These are phyloP conservation scores for Rhizomucor pusillus DNA, from an alignment of 371 early-diverging fungal genomes.

Conservation along the genomic window DNA sequence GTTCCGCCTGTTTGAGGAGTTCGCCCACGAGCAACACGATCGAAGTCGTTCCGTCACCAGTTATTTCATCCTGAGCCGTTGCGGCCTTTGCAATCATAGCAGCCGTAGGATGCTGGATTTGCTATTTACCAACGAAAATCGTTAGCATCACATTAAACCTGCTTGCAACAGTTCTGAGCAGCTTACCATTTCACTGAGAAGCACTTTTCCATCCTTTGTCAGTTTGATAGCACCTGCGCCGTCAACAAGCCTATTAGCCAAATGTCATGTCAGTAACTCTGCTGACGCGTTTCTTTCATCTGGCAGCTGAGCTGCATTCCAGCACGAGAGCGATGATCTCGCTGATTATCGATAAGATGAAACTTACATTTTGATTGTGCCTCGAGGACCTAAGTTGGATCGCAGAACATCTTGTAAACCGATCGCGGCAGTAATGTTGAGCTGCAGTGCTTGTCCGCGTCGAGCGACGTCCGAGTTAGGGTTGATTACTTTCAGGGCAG, in stretches of 20 bases:
- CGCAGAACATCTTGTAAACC: constrained; percentile 95
- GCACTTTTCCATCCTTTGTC: constrained; percentile 97
- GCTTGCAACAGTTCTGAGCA: neutral
- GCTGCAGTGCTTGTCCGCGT: constrained; percentile 96
- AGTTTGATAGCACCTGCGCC: constrained; percentile 95
- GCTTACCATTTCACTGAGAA: constrained; percentile 94
- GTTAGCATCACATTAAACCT: neutral
- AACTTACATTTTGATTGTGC: constrained; percentile 96
- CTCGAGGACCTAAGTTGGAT: constrained; percentile 98
- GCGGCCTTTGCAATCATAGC: constrained; percentile 99
- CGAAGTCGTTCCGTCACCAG: constrained; percentile 99
- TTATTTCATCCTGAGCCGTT: constrained; percentile 97
- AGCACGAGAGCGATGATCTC: too few relatives aligned
- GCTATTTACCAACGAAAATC: constrained; percentile 52
- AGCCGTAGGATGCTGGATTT: constrained; percentile 99
- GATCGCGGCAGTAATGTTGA: constrained; percentile 96
- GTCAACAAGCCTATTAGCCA: constrained; percentile 81
- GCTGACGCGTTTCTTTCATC: neutral
- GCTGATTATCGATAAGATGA: too few relatives aligned
- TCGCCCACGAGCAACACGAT: constrained; percentile 97
- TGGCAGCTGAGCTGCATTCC: too few relatives aligned
- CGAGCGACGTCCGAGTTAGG: constrained; percentile 98
- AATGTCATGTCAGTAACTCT: neutral
- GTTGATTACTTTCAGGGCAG: constrained; percentile 92
- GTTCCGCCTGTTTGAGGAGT: constrained; percentile 94